A percentile compares a stretch with the other conserved stretches of the same genome.
Conservation (phyloP, 352 stramenopile species). For the Globisporangium paddicum region DNA sequence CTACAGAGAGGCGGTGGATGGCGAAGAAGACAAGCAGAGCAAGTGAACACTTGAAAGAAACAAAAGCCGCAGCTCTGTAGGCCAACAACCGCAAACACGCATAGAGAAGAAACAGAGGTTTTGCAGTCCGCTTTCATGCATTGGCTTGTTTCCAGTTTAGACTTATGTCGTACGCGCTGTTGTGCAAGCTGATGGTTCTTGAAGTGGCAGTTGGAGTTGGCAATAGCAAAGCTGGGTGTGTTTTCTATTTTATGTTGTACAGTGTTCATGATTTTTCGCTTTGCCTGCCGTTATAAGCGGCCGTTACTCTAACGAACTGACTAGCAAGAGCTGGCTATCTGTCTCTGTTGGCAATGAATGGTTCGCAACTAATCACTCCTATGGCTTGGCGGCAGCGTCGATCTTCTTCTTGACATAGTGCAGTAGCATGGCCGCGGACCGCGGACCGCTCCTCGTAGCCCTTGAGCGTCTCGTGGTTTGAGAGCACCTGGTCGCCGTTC, state of each 20-base stretch:
- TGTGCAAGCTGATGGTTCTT: no score
- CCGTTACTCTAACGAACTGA: no score
- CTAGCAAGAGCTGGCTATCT: background rate
- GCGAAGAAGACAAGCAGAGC: background rate
- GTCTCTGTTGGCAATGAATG: background rate
- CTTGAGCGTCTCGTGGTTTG: slow-evolving; percentile 54
- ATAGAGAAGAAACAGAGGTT: slow-evolving; percentile 5
- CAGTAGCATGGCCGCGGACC: slow-evolving; percentile 48
- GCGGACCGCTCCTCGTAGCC: slow-evolving; percentile 60
- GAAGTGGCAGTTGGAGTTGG: background rate
- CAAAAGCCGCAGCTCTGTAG: background rate
- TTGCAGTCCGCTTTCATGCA: background rate
- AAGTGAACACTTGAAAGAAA: background rate
- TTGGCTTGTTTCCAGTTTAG: no score
- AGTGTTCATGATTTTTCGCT: background rate
- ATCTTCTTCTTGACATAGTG: slow-evolving; percentile 73
- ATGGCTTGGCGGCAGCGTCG: slow-evolving; percentile 1
- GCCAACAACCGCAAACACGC: background rate
- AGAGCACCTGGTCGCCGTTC: slow-evolving; percentile 68
- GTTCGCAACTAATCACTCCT: background rate
- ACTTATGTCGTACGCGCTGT: no score
- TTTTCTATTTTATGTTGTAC: slow-evolving; percentile 6
- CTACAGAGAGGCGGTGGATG: slow-evolving; percentile 3
- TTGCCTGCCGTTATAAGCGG: no score
- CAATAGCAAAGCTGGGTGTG: background rate